These are phyloP conservation scores for Daldinia eschscholtzii DNA, from an alignment of 2,329 filamentous ascomycete genomes.

Conservation along the genomic window DNA sequence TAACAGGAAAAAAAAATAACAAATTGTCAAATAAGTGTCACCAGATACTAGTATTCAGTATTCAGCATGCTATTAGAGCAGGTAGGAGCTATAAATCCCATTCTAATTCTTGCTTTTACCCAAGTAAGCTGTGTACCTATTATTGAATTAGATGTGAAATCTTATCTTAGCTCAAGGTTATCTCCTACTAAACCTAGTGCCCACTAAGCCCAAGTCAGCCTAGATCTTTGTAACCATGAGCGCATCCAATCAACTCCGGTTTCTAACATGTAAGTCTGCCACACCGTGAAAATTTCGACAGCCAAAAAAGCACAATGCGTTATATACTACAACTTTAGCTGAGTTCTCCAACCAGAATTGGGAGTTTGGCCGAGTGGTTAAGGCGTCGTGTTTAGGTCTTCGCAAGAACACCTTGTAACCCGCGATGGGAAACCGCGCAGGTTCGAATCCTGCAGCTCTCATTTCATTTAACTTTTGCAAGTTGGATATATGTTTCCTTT, in stretches of 20 bases:
- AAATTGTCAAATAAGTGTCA: not conserved
- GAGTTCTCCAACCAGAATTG: constrained; percentile 31
- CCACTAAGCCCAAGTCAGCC: constrained; percentile 4
- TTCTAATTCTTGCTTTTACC: not conserved
- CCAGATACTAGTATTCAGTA: not conserved
- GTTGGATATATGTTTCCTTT: not conserved
- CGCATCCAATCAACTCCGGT: not conserved
- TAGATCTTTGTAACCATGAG: not conserved
- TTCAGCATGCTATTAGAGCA: not conserved
- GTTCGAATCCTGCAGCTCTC: constrained; percentile 66
- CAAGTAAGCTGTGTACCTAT: not conserved
- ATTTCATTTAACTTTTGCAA: constrained; percentile 43
- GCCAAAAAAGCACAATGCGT: not conserved
- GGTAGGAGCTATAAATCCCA: not conserved
- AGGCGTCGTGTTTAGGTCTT: constrained; percentile 67
- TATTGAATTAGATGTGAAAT: not conserved
- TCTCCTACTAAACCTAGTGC: no score
- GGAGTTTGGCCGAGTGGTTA: constrained; percentile 68
- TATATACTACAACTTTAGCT: not conserved
- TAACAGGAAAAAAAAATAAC: no score
- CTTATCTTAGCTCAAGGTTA: not conserved
- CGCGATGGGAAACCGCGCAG: constrained; percentile 60
- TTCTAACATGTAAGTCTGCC: no score
- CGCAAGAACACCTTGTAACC: constrained; percentile 43
- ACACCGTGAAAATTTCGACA: not conserved